A percentile compares a stretch with the other conserved stretches of the same genome.
These are phyloP conservation scores for Didymella segeticola DNA, from an alignment of 2,329 filamentous ascomycete genomes.

Conservation along the genomic window DNA sequence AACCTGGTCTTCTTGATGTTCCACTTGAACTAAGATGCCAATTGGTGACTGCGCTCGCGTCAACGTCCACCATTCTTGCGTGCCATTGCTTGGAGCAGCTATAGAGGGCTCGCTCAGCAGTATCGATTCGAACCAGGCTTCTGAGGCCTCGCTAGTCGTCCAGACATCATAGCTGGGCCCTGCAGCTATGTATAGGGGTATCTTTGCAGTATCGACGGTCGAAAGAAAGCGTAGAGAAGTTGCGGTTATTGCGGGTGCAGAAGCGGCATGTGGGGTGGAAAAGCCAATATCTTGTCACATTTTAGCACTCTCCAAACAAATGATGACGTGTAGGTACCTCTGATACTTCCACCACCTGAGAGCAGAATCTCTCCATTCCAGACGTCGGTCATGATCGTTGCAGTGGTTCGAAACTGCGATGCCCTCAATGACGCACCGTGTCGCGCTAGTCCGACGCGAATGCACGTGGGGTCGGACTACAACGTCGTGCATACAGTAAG, in stretches of 20 bases:
- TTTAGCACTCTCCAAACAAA: neutral
- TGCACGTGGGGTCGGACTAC: neutral
- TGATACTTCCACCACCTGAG: slow-evolving; percentile 31
- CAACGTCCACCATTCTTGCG: slow-evolving; percentile 47
- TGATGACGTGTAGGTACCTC: slow-evolving; percentile 23
- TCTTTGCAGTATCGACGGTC: slow-evolving; percentile 48
- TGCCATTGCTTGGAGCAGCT: neutral
- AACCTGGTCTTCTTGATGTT: neutral
- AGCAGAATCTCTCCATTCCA: slow-evolving; percentile 46
- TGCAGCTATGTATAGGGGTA: slow-evolving; percentile 51
- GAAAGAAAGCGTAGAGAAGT: slow-evolving; percentile 46
- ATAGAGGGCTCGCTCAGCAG: slow-evolving; percentile 34
- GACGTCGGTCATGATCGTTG: slow-evolving; percentile 38
- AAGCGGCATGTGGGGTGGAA: slow-evolving; percentile 29
- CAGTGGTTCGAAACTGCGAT: neutral
- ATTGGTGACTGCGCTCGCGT: slow-evolving; percentile 48
- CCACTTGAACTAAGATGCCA: slow-evolving; percentile 48
- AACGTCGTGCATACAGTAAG: too few species aligned
- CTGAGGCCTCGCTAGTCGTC: slow-evolving; percentile 42
- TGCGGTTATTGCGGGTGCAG: slow-evolving; percentile 22
- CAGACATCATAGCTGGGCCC: slow-evolving; percentile 50
- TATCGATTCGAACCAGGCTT: slow-evolving; percentile 51
- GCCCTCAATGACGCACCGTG: slow-evolving; percentile 8
- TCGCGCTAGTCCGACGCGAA: slow-evolving; percentile 9
- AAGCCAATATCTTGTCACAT: slow-evolving; percentile 39